Evolutionary conservation across 805 yeast genomes (phyloP).

Genomic region (Ogataea chonburiensis): DNA sequence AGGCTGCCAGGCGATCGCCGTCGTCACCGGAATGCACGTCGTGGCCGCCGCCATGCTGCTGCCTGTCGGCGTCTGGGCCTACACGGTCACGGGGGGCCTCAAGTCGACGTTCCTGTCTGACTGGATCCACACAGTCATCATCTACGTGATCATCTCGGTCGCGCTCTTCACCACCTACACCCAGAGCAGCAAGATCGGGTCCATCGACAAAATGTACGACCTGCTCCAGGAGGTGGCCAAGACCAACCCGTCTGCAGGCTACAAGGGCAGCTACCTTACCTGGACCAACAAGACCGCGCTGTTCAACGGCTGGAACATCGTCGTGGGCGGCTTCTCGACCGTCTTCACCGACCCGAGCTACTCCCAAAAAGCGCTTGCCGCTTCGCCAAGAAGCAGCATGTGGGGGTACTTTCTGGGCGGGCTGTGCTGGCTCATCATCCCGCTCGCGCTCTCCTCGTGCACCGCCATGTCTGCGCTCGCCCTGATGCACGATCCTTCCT

Average conservation of each 20-base stretch:
- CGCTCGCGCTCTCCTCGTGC: conserved; percentile 31
- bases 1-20: conserved; percentile 43
- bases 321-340: conserved; percentile 30
- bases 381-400: conserved; percentile 29
- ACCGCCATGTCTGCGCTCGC: conserved; percentile 39
- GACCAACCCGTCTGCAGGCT: conserved; percentile 26
- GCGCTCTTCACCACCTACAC: conserved; percentile 30
- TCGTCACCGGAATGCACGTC: conserved; percentile 43
- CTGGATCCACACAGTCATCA: conserved; percentile 49
- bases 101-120: conserved; percentile 53
- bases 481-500: conserved; percentile 32
- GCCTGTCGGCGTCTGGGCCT: conserved; percentile 47
- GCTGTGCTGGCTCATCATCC: conserved; percentile 34
- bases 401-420: conserved; percentile 35
- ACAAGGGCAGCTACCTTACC: conserved; percentile 33
- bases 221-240: conserved; percentile 25
- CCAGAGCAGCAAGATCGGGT: conserved; percentile 30
- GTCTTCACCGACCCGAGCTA: conserved; percentile 33
- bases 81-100: conserved; percentile 50
- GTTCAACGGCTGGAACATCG: conserved; percentile 39
- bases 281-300: conserved; percentile 35
- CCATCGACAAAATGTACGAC: conserved; percentile 36
- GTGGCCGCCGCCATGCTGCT: conserved; percentile 46
- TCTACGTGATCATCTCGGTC: conserved; percentile 37
- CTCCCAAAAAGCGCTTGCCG: conserved; percentile 34